Base-by-base conservation (phyloP, 257 asterid genomes). In the Coffea eugenioides region DNA sequence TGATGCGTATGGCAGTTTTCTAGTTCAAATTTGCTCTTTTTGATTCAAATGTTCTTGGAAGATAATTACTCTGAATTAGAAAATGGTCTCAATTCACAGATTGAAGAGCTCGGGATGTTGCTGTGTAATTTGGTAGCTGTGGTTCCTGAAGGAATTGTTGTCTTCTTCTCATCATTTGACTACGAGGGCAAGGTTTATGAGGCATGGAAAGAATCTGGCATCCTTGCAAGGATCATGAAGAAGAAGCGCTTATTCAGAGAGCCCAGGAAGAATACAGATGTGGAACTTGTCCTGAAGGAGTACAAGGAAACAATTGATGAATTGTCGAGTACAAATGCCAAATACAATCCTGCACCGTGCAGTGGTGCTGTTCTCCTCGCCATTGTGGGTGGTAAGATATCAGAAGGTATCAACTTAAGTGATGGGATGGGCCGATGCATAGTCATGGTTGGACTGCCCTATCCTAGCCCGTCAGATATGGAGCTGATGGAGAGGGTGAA, bases 381-480 rank as follows among this genome's bases (percentile, higher is more conserved):
- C 34, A 90, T 95, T 77, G 99, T 95, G n/a, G 99, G 99, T 67
- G 99, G 99, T 45, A 95, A 95, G 89, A 86, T 95, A 85, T 95
- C 99, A 8, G 99, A 95, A 88, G 99, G 99, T 70, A 95, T 95
- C 83, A 95, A 95, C 88, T 91, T 95, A 43, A 92, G 97, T 43
- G 95, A 95, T 71, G 98, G 98, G 36, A 91, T 93, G 74, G 98
- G 99, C 41, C 88, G 98, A 78, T 95, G 99, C 87, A 88, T 95
- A 82, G 91, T 95, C 78, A 95, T 95, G 99, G 98, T 92, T 74
- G 99, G 99, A 77, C 82, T 95, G 85, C 99, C 99, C 59, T 95
- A 93, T 84, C 96, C 98, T 13, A 92, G 92, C 85, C 99, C 98
- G 52, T 94, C 98, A 41, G 97, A 93, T 78, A 79, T 91, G 25